Evolutionary conservation across 2,329 filamentous ascomycete species (phyloP).

Genomic region (Xylaria sp.): DNA sequence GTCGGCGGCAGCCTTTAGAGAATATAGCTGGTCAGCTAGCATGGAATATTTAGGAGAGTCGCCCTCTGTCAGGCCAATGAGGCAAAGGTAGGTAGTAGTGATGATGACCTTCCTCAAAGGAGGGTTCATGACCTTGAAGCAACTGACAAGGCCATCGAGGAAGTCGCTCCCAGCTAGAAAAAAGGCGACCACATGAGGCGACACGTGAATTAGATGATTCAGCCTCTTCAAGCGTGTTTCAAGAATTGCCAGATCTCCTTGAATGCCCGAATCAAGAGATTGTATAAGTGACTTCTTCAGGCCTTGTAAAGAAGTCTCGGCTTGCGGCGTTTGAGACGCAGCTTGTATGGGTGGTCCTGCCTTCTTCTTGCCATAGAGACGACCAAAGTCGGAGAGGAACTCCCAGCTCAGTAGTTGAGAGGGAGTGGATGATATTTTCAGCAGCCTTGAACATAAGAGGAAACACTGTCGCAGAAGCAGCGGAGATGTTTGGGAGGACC

Average conservation of each 20-base stretch:
- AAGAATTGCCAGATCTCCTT: slow-evolving; percentile 64
- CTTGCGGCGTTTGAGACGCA: slow-evolving; percentile 64
- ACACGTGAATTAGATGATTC: slow-evolving; percentile 72
- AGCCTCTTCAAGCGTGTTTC: slow-evolving; percentile 67
- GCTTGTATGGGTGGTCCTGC: slow-evolving; percentile 61
- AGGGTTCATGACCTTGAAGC: slow-evolving; percentile 73
- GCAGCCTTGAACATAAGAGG: slow-evolving; percentile 68
- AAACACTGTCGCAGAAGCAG: slow-evolving; percentile 73
- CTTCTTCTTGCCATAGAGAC: slow-evolving; percentile 72
- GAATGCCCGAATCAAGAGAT: slow-evolving; percentile 70
- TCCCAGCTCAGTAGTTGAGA: slow-evolving; percentile 68
- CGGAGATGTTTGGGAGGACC: slow-evolving; percentile 51
- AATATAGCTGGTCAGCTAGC: slow-evolving; percentile 85
- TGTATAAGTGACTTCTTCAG: slow-evolving; percentile 72
- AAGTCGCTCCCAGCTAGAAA: slow-evolving; percentile 90
- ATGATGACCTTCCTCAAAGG: slow-evolving; percentile 74
- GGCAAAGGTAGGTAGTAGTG: slow-evolving; percentile 78
- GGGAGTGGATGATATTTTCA: slow-evolving; percentile 59
- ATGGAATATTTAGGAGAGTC: slow-evolving; percentile 76
- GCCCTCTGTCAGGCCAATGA: slow-evolving; percentile 75
- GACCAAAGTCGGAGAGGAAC: slow-evolving; percentile 75
- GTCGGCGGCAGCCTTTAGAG: slow-evolving; percentile 77
- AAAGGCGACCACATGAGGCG: slow-evolving; percentile 65
- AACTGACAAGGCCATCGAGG: slow-evolving; percentile 76
- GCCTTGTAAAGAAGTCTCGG: slow-evolving; percentile 65